These are phyloP conservation scores for Pharnaceum exiguum DNA, from an alignment of 148 eudicot genomes.

Conservation along the genomic window DNA sequence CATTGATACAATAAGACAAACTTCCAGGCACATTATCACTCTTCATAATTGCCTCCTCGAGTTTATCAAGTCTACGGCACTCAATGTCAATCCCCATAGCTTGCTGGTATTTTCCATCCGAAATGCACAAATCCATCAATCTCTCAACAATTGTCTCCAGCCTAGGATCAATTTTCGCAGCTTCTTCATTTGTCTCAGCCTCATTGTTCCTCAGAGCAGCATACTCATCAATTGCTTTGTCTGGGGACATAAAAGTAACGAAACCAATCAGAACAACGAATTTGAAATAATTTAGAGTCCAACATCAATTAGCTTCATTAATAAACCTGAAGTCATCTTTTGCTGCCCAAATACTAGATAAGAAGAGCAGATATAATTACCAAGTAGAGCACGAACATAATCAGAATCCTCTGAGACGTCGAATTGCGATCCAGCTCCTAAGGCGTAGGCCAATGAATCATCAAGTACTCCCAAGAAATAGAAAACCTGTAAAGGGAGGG, in stretches of 20 bases:
- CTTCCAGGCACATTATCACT: constrained; percentile 76
- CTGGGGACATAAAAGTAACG: constrained; percentile 36
- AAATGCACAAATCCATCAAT: constrained; percentile 88
- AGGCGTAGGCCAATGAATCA: constrained; percentile 92
- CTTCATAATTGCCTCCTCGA: constrained; percentile 76
- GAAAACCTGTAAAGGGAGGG: constrained; percentile 49
- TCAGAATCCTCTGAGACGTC: constrained; percentile 95
- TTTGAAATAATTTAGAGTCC: not conserved
- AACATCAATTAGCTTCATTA: not conserved
- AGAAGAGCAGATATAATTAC: too few relatives aligned
- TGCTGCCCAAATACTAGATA: too few relatives aligned
- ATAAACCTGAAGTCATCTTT: not conserved
- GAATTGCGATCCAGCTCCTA: constrained; percentile 87
- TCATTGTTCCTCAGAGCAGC: constrained; percentile 72
- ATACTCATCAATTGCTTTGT: constrained; percentile 95
- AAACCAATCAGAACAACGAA: not conserved
- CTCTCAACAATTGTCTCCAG: constrained; percentile 95
- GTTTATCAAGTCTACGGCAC: constrained; percentile 86
- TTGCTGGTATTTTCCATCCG: constrained; percentile 82
- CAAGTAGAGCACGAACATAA: constrained; percentile 88
- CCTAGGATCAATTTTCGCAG: constrained; percentile 68
- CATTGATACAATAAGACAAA: constrained; percentile 72
- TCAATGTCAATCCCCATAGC: constrained; percentile 87
- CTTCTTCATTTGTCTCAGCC: constrained; percentile 57
- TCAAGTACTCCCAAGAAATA: constrained; percentile 78